These are phyloP conservation scores for Chlorella variabilis DNA, from an alignment of 163 green algal genomes.

Conservation along the genomic window DNA sequence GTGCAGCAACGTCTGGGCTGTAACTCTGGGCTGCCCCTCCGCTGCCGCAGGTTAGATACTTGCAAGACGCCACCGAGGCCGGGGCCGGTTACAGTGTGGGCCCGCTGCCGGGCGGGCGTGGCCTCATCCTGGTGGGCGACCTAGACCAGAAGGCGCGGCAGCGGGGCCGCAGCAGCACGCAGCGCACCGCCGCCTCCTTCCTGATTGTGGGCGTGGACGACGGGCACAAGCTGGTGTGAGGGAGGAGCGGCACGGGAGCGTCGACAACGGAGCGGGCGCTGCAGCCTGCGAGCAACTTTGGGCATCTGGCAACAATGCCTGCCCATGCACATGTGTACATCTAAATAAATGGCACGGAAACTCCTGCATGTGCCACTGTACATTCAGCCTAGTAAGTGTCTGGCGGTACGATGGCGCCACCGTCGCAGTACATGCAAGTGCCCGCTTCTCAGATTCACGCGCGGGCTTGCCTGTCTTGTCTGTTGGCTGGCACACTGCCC, in stretches of 20 bases:
- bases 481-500: no score
- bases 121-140: conserved; percentile 29
- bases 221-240: conserved; percentile 22
- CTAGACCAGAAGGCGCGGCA: background rate
- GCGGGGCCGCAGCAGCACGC: background rate
- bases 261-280: no score
- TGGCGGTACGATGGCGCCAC: background rate
- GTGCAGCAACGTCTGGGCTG: no score
- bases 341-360: background rate
- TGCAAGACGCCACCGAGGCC: no score
- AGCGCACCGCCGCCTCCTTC: background rate
- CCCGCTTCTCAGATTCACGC: no score
- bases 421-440: background rate
- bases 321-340: background rate
- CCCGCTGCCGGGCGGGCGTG: conserved; percentile 4
- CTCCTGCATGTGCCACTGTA: background rate
- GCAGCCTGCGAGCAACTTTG: no score
- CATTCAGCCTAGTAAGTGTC: background rate
- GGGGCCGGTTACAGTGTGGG: no score
- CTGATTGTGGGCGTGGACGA: conserved; percentile 10
- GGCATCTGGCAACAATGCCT: no score
- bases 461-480: no score
- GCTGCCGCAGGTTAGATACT: no score
- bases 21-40: no score
- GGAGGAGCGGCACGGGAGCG: no score